phyloP scores from a whole-genome alignment of 2,329 filamentous ascomycete species.

The Monilinia laxa region DNA sequence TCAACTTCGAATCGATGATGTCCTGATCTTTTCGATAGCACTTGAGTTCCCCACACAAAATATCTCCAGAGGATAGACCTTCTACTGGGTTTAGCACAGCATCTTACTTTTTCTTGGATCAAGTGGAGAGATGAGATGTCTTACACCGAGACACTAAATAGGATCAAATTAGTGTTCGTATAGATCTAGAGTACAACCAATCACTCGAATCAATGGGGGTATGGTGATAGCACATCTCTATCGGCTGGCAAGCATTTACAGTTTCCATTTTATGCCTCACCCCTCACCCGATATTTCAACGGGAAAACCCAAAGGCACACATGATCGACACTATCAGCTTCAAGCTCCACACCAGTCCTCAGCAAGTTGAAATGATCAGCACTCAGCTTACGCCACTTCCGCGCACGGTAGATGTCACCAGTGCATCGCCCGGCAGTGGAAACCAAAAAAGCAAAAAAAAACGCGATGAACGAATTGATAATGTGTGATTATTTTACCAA shows the following conservation, averaged over 20 bases:
- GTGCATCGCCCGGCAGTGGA: conserved; percentile 1
- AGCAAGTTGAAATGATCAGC: background rate
- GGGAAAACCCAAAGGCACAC: background rate
- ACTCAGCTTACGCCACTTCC: background rate
- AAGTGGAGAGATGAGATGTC: too few species aligned
- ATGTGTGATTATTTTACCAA: background rate
- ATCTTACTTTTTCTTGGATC: background rate
- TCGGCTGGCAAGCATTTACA: background rate
- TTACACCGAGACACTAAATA: background rate
- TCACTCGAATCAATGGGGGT: background rate
- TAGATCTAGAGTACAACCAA: background rate
- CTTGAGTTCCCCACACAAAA: background rate
- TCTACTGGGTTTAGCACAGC: too few species aligned
- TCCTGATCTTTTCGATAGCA: too few species aligned
- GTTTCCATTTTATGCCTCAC: background rate
- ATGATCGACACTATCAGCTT: background rate
- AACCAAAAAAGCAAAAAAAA: conserved; percentile 7
- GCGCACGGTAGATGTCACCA: conserved; percentile 2
- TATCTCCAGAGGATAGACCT: background rate
- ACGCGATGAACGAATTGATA: background rate
- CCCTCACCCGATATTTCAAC: background rate
- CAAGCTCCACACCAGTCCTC: background rate
- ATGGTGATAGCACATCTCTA: background rate
- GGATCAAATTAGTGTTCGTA: background rate
- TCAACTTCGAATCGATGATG: background rate